These are phyloP conservation scores for Zopfochytrium polystomum DNA, from an alignment of 371 early-diverging fungal species.

Conservation along the genomic window DNA sequence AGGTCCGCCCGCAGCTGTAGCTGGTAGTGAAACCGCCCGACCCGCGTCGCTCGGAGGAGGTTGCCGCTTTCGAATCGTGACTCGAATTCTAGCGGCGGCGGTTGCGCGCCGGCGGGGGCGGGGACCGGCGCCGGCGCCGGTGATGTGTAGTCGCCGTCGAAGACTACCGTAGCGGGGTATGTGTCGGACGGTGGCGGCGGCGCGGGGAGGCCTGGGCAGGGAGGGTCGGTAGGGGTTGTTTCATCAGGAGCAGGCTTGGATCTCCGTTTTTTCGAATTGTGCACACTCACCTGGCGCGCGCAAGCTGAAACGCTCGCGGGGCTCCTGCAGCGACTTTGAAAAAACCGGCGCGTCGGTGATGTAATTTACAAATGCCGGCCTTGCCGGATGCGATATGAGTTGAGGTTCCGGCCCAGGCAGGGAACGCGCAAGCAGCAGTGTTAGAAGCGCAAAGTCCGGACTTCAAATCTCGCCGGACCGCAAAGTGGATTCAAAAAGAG, in stretches of 20 bases:
- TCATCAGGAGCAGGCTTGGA: not conserved
- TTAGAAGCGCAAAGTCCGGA: not conserved
- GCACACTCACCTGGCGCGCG: not conserved
- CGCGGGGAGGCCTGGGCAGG: not conserved
- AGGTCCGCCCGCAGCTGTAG: conserved; percentile 11
- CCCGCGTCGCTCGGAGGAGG: conserved; percentile 23
- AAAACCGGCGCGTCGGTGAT: conserved; percentile 1
- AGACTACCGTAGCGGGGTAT: not conserved
- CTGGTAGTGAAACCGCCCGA: conserved; percentile 19
- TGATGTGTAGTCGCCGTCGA: not conserved
- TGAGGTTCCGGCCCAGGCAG: not conserved
- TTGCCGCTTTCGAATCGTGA: conserved; percentile 41
- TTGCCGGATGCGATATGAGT: not conserved
- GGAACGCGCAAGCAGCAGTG: no score
- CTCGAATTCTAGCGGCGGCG: conserved; percentile 28
- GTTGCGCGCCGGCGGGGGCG: not conserved
- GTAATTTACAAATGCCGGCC: conserved; percentile 17
- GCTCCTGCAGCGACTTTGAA: not conserved
- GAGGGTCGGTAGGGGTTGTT: not conserved
- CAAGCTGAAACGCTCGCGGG: conserved; percentile 3
- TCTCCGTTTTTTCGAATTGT: not conserved
- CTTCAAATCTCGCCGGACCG: not conserved
- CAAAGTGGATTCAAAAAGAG: not conserved
- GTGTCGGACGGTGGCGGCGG: not conserved
- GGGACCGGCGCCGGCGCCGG: not conserved